Base-by-base conservation (phyloP, 2,329 filamentous ascomycete species). In the Colletotrichum euphorbiae region DNA sequence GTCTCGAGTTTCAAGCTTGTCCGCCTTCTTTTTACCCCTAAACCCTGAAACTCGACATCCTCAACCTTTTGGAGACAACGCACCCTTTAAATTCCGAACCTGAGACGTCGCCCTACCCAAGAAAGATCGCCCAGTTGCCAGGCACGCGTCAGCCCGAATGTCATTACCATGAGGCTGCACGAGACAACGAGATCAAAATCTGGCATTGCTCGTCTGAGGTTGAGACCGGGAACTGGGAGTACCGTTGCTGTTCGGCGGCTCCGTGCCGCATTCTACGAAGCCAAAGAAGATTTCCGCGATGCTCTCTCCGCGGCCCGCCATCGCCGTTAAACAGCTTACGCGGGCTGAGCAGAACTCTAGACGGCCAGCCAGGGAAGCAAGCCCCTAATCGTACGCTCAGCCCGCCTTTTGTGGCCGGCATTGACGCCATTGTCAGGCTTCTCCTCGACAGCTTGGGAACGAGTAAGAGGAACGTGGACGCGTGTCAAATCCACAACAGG, bases 151-250 rank as follows among this genome's bases (percentile, higher is more conserved):
- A 61, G 46, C 58, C 28, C 58, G 58, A 33, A 61, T 46, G 46
- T 52, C 46, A 61, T 52, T 52, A 28, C 48, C 46, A 33, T 33
- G 48, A 61, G 13, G 36, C 58, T 33, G 58, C 58, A 61, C 58
- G 46, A 52, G 38, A 46, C 58, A 61, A 17, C 45, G 21, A 19
- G 45, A 60, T 51, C 45, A 15, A 38, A 43, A 19, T 43, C 46
- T 61, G 31, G 46, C 58, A 61, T 52, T 61, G 58, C 52, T 61
- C 46, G 58, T 61, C 58, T 43, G 46, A 52, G 58, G 36, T 61
- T 52, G 46, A 45, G 21, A 11, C 38, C 46, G 58, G 58, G 19
- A 61, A 42, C 46, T 61, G 58, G 58, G 58, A 17, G 36, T 31
- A 13, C 43, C 24, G 28, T 9, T 9, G 38, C 21, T 19, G 38